Percentiles rank a stretch among this genome's conserved stretches.
phyloP scores from a whole-genome alignment of 768 basidiomycete genomes.

The Naematelia encephala region DNA sequence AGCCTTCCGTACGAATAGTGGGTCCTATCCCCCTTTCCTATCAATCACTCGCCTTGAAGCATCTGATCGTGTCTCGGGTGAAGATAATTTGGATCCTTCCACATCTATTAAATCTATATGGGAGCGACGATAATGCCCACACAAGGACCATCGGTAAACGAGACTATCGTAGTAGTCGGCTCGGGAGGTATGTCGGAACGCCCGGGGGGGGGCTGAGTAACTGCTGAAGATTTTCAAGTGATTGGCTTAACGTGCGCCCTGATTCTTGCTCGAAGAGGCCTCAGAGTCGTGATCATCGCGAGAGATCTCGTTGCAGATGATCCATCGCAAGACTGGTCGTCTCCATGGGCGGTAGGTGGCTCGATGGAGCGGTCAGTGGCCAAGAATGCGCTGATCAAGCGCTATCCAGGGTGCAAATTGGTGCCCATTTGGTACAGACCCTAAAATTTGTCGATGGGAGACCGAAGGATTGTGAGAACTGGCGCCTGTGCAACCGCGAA shows the following conservation, averaged over 20 bases:
- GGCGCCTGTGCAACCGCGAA: neutral
- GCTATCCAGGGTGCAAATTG: neutral
- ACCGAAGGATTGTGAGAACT: slow-evolving; percentile 10
- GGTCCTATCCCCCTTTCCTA: too few species aligned
- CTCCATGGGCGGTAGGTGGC: neutral
- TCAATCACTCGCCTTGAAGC: too few species aligned
- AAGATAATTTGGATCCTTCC: too few species aligned
- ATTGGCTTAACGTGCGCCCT: slow-evolving; percentile 48
- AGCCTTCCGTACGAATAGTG: too few species aligned
- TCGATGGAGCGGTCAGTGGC: neutral
- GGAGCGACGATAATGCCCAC: too few species aligned
- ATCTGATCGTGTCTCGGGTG: too few species aligned
- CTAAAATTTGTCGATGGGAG: slow-evolving; percentile 1
- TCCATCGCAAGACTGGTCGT: slow-evolving; percentile 38
- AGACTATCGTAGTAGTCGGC: slow-evolving; percentile 3
- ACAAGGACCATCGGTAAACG: too few species aligned
- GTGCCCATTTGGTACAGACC: slow-evolving; percentile 2
- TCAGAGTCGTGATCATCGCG: slow-evolving; percentile 39
- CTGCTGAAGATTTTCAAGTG: slow-evolving; percentile 29
- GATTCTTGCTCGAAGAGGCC: slow-evolving; percentile 35
- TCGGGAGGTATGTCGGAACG: neutral
- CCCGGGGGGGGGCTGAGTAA: neutral
- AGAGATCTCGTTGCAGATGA: slow-evolving; percentile 49
- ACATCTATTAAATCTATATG: too few species aligned
- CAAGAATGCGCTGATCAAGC: too few species aligned